phyloP scores from a whole-genome alignment of 2,329 filamentous ascomycete genomes.

The Teratosphaeria destructans region DNA sequence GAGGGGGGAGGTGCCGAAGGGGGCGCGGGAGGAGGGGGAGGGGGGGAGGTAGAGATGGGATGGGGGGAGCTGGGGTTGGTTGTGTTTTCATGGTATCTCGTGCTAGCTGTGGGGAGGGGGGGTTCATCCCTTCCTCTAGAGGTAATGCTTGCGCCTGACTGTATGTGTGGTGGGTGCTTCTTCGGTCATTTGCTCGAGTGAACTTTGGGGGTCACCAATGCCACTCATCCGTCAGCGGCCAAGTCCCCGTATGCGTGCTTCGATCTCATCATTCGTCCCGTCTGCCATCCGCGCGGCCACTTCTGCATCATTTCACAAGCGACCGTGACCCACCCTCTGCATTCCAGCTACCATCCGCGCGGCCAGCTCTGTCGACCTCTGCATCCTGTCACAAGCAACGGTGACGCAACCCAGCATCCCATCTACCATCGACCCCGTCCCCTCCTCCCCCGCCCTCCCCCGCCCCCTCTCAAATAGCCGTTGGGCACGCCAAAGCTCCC shows the following conservation, averaged over 20 bases:
- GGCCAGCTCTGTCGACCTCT: too few species aligned
- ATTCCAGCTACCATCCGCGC: too few species aligned
- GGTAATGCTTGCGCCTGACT: not conserved
- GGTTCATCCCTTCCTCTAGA: not conserved
- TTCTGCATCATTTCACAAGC: too few species aligned
- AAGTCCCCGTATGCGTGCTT: too few species aligned
- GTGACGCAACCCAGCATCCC: not conserved
- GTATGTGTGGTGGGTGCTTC: not conserved
- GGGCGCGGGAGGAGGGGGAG: not conserved
- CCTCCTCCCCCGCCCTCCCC: slow-evolving; percentile 11
- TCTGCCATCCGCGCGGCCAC: slow-evolving; percentile 2
- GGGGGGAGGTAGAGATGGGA: not conserved
- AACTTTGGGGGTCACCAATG: not conserved
- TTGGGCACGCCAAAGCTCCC: slow-evolving; percentile 18
- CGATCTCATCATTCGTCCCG: not conserved
- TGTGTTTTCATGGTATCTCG: not conserved
- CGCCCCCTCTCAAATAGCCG: slow-evolving; percentile 5
- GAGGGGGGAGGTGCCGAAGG: not conserved
- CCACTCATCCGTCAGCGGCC: not conserved
- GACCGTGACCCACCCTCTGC: too few species aligned
- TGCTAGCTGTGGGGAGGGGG: not conserved
- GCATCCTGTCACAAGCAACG: too few species aligned
- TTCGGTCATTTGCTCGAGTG: not conserved
- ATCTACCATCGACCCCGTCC: slow-evolving; percentile 9
- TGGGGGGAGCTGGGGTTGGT: not conserved